Evolutionary conservation across 352 stramenopile genomes (phyloP), one percentile per base, ranked within the genome.

Genomic region (Phytopythium delawarense): DNA sequence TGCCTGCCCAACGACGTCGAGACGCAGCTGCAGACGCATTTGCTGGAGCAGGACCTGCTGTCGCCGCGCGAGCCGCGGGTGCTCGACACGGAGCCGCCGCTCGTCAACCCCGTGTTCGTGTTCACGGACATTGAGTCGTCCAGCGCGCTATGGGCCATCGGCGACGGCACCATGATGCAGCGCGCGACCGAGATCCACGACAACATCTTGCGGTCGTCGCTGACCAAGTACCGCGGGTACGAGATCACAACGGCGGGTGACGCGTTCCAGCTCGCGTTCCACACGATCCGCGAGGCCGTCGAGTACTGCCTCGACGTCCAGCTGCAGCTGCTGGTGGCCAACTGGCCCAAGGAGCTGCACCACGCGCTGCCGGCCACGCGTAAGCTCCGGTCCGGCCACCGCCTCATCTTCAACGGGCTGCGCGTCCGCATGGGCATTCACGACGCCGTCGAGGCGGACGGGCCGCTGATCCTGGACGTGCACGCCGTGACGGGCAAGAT

Each of bases 81-180:
- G 1, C 61, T 75, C 7, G 71, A 78, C 58, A 73, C 75, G 39
- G 74, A 82, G 52, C 70, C 74, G 7, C 75, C 75, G 7, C 51
- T 75, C 2, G 72, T 79, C 16, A 81, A 81, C 48, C 76, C 77
- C 23, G 77, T 87, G n/a, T 88, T 88, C 58, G 77, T 88, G 3
- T 85, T 84, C 59, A 88, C 79, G 0, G 79, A 89, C 59, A 87
- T 89, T 21, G 77, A 89, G 57, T 84, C 76, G 5, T 89, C 79
- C 45, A 89, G 75, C 50, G 74, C 73, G 2, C 53, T 89, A 1
- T 89, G 79, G 79, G 72, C 57, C 11, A 72, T 79, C 15, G 74
- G 69, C 23, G 69, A 83, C 34, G 70, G 72, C 0, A 39, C 72
- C 2, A 72, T 81, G 13, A 86, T 89, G 74, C 70, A 79, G 37